phyloP scores from a whole-genome alignment of 164 flowering plant genomes.

The Santalum album region DNA sequence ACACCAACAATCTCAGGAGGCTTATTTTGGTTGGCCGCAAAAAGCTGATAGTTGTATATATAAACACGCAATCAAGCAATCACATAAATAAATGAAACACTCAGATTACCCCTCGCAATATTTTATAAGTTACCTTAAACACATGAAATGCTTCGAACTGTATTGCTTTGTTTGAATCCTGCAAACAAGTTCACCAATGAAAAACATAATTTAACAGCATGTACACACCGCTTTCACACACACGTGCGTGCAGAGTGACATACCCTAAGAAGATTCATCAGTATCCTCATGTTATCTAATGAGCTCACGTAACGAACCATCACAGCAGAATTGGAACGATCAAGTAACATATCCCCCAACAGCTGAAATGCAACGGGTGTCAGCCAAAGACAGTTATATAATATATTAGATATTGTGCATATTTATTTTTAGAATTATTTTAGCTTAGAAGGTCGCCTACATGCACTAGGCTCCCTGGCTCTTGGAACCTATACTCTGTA shows the following conservation, averaged over 20 bases:
- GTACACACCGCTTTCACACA: neutral
- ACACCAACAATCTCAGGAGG: constrained; percentile 2
- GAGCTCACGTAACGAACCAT: constrained; percentile 5
- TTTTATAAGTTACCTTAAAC: neutral
- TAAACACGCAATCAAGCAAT: too few relatives aligned
- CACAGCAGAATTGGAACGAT: constrained; percentile 3
- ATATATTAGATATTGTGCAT: too few relatives aligned
- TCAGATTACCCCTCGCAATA: too few relatives aligned
- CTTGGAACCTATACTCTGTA: too few relatives aligned
- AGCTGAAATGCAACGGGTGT: neutral
- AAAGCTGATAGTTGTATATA: neutral
- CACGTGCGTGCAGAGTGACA: neutral
- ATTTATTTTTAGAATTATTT: too few relatives aligned
- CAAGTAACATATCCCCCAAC: neutral
- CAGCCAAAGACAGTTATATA: neutral
- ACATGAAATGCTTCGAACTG: constrained; percentile 5
- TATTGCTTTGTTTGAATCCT: neutral
- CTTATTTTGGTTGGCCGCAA: constrained; percentile 6
- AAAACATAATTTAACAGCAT: neutral
- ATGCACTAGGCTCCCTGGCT: too few relatives aligned
- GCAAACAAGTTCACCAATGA: neutral
- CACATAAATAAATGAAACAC: neutral
- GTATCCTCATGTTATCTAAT: constrained; percentile 4
- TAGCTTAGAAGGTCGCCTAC: too few relatives aligned
- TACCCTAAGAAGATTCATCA: constrained; percentile 7